Base-by-base conservation (phyloP, 805 yeast species). In the Metschnikowia lachancei region DNA sequence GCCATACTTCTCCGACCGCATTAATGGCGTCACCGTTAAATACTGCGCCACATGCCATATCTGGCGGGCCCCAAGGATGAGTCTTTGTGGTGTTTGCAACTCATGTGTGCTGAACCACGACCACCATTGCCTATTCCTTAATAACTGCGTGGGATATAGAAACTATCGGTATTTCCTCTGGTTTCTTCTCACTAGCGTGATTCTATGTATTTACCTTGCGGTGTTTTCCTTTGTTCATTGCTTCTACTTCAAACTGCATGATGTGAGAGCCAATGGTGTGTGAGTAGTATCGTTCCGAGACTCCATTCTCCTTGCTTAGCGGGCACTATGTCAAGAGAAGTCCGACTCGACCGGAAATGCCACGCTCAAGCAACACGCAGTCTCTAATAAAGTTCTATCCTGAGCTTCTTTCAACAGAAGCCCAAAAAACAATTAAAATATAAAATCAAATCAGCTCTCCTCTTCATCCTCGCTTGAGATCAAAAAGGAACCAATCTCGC, bases 51-150 rank as follows among this genome's bases (percentile, higher is more conserved):
- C 76, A 4, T 72, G 77, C 50, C 74, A 69, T 45, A 62, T 71
- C 13, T 87, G 95, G 92, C 65, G 92, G 53, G 84, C 89, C 9
- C 87, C 90, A 1, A 65, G 95, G 43, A 66, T 70, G 16, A 64
- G 70, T 50, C 96, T 88, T 62, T 87, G 96, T 58, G 72, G 82
- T 1, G 70, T 71, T 2, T 87, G 96, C 64, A 80, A 79, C 51
- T 70, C 71, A 7, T 88, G 96, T 58, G 69, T 86, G 16, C 62
- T 77, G 10, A 56, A 76, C 39, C 84, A 80, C 55, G 96, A 88
- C 56, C 92, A 85, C 60, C 91, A 85, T 61, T 85, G 91, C 58
- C 54, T 71, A 30, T 81, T 86, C 80, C 59, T 87, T 41, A 70
- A 70, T 52, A 70, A 70, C 47, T 72, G 76, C 51, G 69, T 71